Evolutionary conservation across 768 basidiomycete species (phyloP).

Genomic region (Leccinum broughii): DNA sequence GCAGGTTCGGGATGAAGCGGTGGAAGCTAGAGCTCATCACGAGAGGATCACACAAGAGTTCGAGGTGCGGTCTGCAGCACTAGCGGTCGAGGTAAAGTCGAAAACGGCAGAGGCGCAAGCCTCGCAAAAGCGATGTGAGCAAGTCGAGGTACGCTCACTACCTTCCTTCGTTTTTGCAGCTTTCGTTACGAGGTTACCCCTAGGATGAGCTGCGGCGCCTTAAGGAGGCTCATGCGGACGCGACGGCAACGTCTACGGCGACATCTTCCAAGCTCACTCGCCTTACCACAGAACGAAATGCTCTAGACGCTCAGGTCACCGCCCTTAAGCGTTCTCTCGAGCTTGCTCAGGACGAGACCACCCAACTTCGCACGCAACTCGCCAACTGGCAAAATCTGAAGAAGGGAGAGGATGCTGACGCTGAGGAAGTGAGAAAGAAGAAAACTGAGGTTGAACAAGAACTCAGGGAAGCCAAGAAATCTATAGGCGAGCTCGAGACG

Average conservation of each 20-base stretch:
- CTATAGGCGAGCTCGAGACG: slow-evolving; percentile 32
- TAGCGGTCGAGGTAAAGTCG: too few species aligned
- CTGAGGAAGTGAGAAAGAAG: slow-evolving; percentile 53
- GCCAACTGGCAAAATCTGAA: slow-evolving; percentile 70
- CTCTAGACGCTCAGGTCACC: slow-evolving; percentile 48
- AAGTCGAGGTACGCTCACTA: too few species aligned
- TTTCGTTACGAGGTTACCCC: too few species aligned
- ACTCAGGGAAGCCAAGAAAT: slow-evolving; percentile 46
- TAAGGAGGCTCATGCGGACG: slow-evolving; percentile 50
- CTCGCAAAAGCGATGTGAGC: too few species aligned
- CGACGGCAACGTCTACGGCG: slow-evolving; percentile 48
- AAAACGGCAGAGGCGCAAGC: too few species aligned
- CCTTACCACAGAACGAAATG: slow-evolving; percentile 56
- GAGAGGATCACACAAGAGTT: too few species aligned
- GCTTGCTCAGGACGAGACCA: slow-evolving; percentile 56
- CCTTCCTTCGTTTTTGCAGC: too few species aligned
- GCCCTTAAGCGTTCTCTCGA: slow-evolving; percentile 59
- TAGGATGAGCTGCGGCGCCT: slow-evolving; percentile 44
- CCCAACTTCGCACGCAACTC: slow-evolving; percentile 61
- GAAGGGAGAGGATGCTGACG: slow-evolving; percentile 58
- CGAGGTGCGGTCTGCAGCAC: too few species aligned
- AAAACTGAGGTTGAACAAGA: slow-evolving; percentile 58
- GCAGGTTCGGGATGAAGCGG: too few species aligned
- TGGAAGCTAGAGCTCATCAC: too few species aligned
- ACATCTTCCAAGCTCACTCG: slow-evolving; percentile 56